Base-by-base conservation (phyloP, 73 alveolate species). In the Blepharisma stoltei region DNA sequence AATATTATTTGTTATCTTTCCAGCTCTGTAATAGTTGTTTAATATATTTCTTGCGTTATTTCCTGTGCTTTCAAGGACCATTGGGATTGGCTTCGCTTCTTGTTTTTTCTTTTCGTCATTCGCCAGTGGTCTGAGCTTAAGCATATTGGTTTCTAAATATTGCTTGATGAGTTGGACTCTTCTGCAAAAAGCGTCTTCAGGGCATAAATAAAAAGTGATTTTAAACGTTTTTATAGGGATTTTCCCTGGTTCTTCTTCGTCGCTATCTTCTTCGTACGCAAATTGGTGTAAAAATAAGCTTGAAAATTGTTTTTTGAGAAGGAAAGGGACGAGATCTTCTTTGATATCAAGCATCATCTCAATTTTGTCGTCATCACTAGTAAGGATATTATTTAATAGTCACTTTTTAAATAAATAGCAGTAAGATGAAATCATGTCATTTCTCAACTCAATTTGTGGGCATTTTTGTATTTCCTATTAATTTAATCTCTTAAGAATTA, bases 281-380 rank as follows among this genome's bases (percentile, higher is more conserved):
- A 32, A 32, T 32, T 32, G 41, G 41, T 32, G 41, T 32, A 32
- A 32, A 32, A 32, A 32, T 32, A 32, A 18, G 48, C 73, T 20
- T 60, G 38, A 60, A 60, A 60, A 60, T 38, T 60, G 73, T 5
- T 25, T 60, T 60, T 60, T 60, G 23, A 60, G 48, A n/a, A 60
- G 23, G 5, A 18, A 60, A 14, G 73, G 73, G 11, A 60, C 46
- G 37, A 60, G 45, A 18, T 60, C 73, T 60, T 60, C 73, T 25
- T 60, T 60, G 23, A 60, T 25, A 2, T 60, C 23, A 25, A 20
- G 23, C 37, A 14, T 60, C 14, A 8, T 60, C 11, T 60, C 73
- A 60, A 25, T 14, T 38, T 9, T 14, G 46, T 8, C 48, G 46
- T 60, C 73, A 8, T 14, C 73, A 20, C 41, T 32, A 3, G 41